Conservation (phyloP, 805 yeast species). For the Blastobotrys terrestris region DNA sequence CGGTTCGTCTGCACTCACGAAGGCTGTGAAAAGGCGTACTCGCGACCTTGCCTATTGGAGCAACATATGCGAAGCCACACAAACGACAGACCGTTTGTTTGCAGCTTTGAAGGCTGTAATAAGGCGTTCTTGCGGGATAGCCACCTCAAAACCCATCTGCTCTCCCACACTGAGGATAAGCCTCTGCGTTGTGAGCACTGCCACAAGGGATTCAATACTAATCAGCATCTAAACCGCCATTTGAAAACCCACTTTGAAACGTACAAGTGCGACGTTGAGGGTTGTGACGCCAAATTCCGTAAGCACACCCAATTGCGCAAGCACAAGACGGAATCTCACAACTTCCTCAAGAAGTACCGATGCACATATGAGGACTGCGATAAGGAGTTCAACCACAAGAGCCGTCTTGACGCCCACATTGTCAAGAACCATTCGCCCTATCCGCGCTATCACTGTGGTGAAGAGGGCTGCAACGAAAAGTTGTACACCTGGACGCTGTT, state of each 20-base stretch:
- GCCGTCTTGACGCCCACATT: slow-evolving; percentile 60
- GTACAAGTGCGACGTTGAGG: slow-evolving; percentile 52
- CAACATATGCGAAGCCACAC: slow-evolving; percentile 79
- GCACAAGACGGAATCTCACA: slow-evolving; percentile 62
- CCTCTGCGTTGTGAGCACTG: slow-evolving; percentile 72
- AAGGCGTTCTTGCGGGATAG: slow-evolving; percentile 65
- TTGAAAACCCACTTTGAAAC: slow-evolving; percentile 72
- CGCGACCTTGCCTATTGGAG: slow-evolving; percentile 73
- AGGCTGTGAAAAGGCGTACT: slow-evolving; percentile 70
- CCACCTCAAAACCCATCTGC: slow-evolving; percentile 69
- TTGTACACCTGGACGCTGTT: slow-evolving; percentile 37
- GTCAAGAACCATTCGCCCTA: slow-evolving; percentile 50
- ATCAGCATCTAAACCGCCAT: slow-evolving; percentile 79
- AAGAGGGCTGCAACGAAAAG: slow-evolving; percentile 20
- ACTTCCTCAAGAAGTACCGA: slow-evolving; percentile 34
- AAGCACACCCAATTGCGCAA: slow-evolving; percentile 71
- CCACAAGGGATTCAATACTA: slow-evolving; percentile 72
- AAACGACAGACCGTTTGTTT: slow-evolving; percentile 68
- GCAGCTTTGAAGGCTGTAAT: slow-evolving; percentile 49
- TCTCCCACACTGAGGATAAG: slow-evolving; percentile 55
- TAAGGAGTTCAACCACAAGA: slow-evolving; percentile 57
- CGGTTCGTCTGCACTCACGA: slow-evolving; percentile 54
- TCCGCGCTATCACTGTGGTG: slow-evolving; percentile 26
- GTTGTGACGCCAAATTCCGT: slow-evolving; percentile 62
- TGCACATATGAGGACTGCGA: slow-evolving; percentile 59